phyloP scores from a whole-genome alignment of 2,329 filamentous ascomycete genomes.

The Ophiocordyceps polyrhachis-furcata region DNA sequence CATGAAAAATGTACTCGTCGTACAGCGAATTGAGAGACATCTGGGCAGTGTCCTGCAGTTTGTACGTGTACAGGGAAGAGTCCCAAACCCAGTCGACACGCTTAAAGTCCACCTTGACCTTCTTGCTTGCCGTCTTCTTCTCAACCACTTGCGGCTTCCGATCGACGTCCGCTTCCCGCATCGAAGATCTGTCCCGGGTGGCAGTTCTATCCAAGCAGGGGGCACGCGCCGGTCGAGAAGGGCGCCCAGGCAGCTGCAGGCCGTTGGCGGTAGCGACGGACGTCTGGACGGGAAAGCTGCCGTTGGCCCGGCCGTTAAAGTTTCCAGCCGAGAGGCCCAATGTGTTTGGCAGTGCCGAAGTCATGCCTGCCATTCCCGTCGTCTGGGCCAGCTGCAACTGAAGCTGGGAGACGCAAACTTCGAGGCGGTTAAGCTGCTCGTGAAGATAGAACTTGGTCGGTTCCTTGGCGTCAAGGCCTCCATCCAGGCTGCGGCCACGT shows the following conservation, averaged over 20 bases:
- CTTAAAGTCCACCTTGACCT: constrained; percentile 22
- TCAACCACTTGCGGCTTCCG: not conserved
- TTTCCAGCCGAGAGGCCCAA: not conserved
- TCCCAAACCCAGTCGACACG: constrained; percentile 38
- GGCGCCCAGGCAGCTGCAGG: not conserved
- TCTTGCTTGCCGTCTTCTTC: constrained; percentile 8
- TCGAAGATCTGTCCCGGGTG: not conserved
- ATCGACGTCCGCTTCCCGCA: not conserved
- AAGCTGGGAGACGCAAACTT: constrained; percentile 9
- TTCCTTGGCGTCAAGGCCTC: not conserved
- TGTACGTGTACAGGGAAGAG: constrained; percentile 27
- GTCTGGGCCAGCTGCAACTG: constrained; percentile 6
- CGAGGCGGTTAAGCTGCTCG: constrained; percentile 12
- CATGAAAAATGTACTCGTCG: constrained; percentile 66
- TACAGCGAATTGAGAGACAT: constrained; percentile 34
- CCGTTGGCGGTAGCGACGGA: not conserved
- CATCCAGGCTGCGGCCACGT: not conserved
- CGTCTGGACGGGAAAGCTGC: not conserved
- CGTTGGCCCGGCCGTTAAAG: not conserved
- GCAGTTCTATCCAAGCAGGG: not conserved
- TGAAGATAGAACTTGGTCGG: not conserved
- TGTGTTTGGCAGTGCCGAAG: not conserved
- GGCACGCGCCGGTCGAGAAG: not conserved
- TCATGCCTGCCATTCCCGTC: not conserved
- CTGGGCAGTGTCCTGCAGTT: constrained; percentile 34